Evolutionary conservation across 441 rosid genomes (phyloP).

Genomic region (Corymbia citriodora): DNA sequence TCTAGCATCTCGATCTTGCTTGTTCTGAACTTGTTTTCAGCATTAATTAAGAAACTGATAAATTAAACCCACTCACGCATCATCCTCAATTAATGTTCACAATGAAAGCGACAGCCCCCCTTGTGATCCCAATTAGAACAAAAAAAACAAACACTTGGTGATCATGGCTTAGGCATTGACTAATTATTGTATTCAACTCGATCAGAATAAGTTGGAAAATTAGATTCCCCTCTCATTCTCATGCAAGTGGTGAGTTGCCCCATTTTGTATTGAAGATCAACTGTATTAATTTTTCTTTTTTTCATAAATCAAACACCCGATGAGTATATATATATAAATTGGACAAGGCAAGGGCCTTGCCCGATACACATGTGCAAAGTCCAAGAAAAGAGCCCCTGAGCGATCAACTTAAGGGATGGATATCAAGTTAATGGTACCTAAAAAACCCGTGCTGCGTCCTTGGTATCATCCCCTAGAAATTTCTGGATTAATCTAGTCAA

Average conservation of each 20-base stretch:
- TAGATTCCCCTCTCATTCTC: not conserved
- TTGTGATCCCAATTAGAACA: no score
- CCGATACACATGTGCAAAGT: not conserved
- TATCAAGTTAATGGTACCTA: not conserved
- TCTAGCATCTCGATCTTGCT: not conserved
- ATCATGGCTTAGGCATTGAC: not conserved
- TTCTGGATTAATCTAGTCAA: no score
- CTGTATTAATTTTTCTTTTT: not conserved
- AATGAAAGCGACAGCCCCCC: not conserved
- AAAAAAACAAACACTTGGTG: not conserved
- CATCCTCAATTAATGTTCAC: not conserved
- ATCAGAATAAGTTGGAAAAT: not conserved
- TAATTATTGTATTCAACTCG: not conserved
- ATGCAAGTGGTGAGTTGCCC: not conserved
- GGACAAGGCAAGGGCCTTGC: not conserved
- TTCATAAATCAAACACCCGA: not conserved
- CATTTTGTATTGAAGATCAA: not conserved
- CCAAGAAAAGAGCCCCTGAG: not conserved
- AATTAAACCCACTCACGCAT: not conserved
- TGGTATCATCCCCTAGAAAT: not conserved
- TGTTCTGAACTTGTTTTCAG: not conserved
- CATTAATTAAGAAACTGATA: not conserved
- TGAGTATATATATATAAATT: not conserved
- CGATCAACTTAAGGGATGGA: not conserved
- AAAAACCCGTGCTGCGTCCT: not conserved